phyloP scores from a whole-genome alignment of 2,329 filamentous ascomycete species.

The Penicillium rolfsii region DNA sequence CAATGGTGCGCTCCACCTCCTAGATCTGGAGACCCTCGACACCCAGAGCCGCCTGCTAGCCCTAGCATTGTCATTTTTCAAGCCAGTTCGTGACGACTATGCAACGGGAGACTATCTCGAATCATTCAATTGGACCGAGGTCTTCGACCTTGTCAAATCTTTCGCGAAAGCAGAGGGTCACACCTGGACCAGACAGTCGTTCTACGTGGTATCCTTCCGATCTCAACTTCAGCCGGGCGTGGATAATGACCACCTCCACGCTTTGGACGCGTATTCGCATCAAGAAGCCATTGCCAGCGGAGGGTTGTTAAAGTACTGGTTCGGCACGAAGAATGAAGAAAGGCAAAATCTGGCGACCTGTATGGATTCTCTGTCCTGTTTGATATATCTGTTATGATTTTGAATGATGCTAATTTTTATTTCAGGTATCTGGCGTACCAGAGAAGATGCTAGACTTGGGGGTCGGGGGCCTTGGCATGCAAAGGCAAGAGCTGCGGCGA shows the following conservation, averaged over 20 bases:
- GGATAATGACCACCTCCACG: constrained; percentile 68
- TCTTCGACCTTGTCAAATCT: constrained; percentile 59
- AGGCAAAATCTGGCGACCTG: constrained; percentile 82
- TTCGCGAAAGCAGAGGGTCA: constrained; percentile 55
- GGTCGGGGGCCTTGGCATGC: constrained; percentile 61
- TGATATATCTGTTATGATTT: too few relatives aligned
- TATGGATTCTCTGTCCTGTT: constrained; percentile 39
- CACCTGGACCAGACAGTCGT: constrained; percentile 64
- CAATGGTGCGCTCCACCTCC: constrained; percentile 67
- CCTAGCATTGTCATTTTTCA: constrained; percentile 68
- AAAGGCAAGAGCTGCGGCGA: constrained; percentile 54
- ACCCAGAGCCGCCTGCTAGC: constrained; percentile 70
- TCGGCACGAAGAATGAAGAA: constrained; percentile 70
- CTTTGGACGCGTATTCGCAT: constrained; percentile 77
- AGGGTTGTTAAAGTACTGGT: constrained; percentile 93
- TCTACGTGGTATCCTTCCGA: constrained; percentile 85
- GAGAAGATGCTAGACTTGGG: constrained; percentile 63
- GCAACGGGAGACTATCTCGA: constrained; percentile 73
- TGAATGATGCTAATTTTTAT: background rate
- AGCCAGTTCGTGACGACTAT: constrained; percentile 69
- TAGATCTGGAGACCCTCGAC: constrained; percentile 71
- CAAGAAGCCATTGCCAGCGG: constrained; percentile 77
- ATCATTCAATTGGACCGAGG: constrained; percentile 77
- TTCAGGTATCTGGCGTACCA: constrained; percentile 66
- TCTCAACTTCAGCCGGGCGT: constrained; percentile 70